Base-by-base conservation (phyloP, 2,329 filamentous ascomycete genomes). In the Ceratocystis cubensis region DNA sequence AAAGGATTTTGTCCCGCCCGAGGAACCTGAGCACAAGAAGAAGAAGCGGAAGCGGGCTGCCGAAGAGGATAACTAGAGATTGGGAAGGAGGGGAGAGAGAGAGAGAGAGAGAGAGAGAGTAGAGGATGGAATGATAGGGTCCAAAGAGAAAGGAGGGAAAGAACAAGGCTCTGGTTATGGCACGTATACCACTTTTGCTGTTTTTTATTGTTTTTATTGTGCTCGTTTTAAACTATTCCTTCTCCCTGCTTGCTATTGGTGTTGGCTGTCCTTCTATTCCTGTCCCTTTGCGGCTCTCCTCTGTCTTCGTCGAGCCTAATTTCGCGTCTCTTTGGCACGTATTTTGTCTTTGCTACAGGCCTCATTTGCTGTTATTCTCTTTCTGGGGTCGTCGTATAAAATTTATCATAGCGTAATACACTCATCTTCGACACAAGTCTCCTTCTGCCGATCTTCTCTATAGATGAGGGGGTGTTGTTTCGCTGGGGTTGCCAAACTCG, bases 1-100 rank as follows among this genome's bases (percentile, higher is more conserved):
- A 75, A 86, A 88, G 74, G 91, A 94, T 66, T 97, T 92, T 75
- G 83, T 95, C 67, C 87, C 93, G 6, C 94, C 94, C 4, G 86
- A 89, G 73, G 94, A 97, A 76, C 80, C 83, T 30, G 80, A 78
- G 25, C 81, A 79, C 64, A 84, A 84, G 71, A 84, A 82, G 71
- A 84, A 83, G 78, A 81, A 82, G 72, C 84, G 84, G 78, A 86
- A 84, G 78, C 62, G 65, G 67, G 57, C 63, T 8, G 13, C 2
- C 41, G 63, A 69, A 78, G 65, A 66, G 53, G 66, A 59, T 22
- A 64, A 41, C 62, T 66, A 67, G 41, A 2, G 69, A 71, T 63
- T 5, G 71, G 72, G 48, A 37, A 75, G 70, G 74, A 73, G 67
- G 64, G 65, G 66, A 68, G 44, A 66, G 63, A 57, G 56, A 45